A percentile compares a stretch with the other conserved stretches of the same genome.
phyloP scores from a whole-genome alignment of 495 filamentous ascomycete species.

The Podospora sp. region DNA sequence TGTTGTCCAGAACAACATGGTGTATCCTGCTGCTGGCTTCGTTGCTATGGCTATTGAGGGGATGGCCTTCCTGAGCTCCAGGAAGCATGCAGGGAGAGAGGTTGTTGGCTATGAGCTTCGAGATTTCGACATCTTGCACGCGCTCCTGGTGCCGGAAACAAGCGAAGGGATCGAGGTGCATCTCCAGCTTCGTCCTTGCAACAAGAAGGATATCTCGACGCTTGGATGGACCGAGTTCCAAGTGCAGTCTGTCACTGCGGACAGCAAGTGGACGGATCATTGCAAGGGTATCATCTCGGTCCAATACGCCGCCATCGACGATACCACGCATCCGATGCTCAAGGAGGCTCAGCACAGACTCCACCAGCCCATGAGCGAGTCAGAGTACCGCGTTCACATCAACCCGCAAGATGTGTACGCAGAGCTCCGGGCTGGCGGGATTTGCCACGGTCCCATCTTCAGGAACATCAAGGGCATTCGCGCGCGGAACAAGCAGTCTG shows the following conservation, averaged over 20 bases:
- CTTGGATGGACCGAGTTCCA: slow-evolving; percentile 41
- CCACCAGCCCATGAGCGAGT: slow-evolving; percentile 19
- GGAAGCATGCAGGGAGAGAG: background rate
- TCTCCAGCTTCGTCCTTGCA: slow-evolving; percentile 45
- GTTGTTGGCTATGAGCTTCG: slow-evolving; percentile 39
- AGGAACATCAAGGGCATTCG: slow-evolving; percentile 38
- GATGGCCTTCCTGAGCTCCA: slow-evolving; percentile 20
- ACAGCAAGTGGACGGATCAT: slow-evolving; percentile 43
- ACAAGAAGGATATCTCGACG: slow-evolving; percentile 41
- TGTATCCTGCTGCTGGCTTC: slow-evolving; percentile 60
- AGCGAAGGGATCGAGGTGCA: slow-evolving; percentile 42
- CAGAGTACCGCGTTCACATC: slow-evolving; percentile 27
- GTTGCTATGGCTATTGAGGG: slow-evolving; percentile 56
- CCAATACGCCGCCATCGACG: slow-evolving; percentile 23
- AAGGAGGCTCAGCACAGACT: slow-evolving; percentile 7
- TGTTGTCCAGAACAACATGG: slow-evolving; percentile 36
- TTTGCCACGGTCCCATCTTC: slow-evolving; percentile 44
- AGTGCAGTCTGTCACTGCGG: slow-evolving; percentile 49
- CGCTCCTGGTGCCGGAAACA: slow-evolving; percentile 46
- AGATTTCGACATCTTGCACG: slow-evolving; percentile 45
- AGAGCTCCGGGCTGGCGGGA: slow-evolving; percentile 32
- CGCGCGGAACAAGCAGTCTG: slow-evolving; percentile 27
- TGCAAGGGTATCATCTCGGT: slow-evolving; percentile 38
- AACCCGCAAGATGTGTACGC: slow-evolving; percentile 35
- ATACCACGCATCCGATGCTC: slow-evolving; percentile 5